Base-by-base conservation (phyloP, 441 rosid species). In the Kokia cookei region DNA sequence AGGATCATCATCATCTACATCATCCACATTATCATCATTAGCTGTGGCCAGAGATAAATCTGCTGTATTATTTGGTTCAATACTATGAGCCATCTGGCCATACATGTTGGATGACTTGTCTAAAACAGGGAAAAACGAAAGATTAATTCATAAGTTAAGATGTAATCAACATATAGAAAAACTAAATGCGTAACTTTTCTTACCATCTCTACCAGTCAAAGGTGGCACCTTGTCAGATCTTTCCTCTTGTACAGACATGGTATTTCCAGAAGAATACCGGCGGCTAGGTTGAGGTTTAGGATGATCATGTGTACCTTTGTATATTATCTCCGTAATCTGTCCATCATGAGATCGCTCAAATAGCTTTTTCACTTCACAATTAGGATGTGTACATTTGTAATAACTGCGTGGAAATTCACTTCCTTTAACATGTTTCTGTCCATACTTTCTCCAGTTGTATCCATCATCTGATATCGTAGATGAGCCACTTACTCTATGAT, bases 331-430 rank as follows among this genome's bases (percentile, higher is more conserved):
- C 9, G 94, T 92, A 27, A 96, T 93, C 75, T 81, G 87, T 29
- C 98, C 98, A 69, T 91, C 97, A 50, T 90, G 92, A 37, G 97
- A 84, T 51, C 93, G 93, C 80, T 96, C 99, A 59, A 96, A 93
- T 40, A 96, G 86, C 86, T 93, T 96, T 79, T 93, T 96, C 77
- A 96, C 98, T 75, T 96, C 98, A 75, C 99, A 96, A 50, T 85
- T 93, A 74, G 97, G 98, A 88, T 96, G 97, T 12, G 99, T 96
- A 77, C 99, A 96, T 79, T 96, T 96, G 85, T 96, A 96, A 84
- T 96, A 96, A 83, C 99, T 93, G 69, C 99, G 90, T 1, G 99
- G 99, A 73, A 93, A 93, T 79, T 93, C 96, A 76, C 98, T 88
- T 83, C 99, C 98, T 77, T 93, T 92, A 35, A 96, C 99, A 80